phyloP scores from a whole-genome alignment of 2,329 filamentous ascomycete species.

The Trichoderma citrinoviride region DNA sequence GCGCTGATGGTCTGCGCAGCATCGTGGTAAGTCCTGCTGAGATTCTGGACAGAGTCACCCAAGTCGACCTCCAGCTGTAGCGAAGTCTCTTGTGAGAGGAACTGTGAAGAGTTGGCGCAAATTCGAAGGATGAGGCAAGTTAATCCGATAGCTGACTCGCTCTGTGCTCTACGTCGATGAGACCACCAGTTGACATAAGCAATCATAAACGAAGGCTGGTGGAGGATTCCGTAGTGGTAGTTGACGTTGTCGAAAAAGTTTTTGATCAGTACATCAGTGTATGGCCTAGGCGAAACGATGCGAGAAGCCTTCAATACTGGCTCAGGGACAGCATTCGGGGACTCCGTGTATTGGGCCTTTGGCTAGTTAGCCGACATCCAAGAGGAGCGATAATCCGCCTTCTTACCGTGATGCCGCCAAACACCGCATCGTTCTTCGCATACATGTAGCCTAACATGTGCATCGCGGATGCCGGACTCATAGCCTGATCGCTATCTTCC shows the following conservation, averaged over 20 bases:
- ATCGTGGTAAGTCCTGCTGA: conserved; percentile 4
- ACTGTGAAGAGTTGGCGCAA: conserved; percentile 12
- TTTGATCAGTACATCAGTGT: neutral
- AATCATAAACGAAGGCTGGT: conserved; percentile 7
- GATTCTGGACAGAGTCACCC: neutral
- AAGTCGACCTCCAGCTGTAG: neutral
- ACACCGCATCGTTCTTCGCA: neutral
- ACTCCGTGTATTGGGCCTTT: neutral
- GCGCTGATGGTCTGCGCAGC: neutral
- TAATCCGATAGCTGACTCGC: neutral
- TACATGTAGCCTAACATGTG: conserved; percentile 1
- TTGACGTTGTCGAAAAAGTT: conserved; percentile 13
- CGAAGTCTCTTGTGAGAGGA: neutral
- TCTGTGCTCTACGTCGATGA: neutral
- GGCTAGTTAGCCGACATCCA: neutral
- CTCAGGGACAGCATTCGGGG: neutral
- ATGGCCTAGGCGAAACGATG: neutral
- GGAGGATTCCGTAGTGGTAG: conserved; percentile 5
- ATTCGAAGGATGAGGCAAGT: conserved; percentile 10
- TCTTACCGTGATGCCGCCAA: neutral
- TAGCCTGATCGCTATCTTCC: neutral
- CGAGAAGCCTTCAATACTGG: neutral
- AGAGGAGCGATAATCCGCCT: too few species aligned
- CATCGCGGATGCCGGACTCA: neutral
- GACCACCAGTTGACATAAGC: conserved; percentile 11